Conservation (phyloP, 768 basidiomycete species). For the Ramaria sp. region DNA sequence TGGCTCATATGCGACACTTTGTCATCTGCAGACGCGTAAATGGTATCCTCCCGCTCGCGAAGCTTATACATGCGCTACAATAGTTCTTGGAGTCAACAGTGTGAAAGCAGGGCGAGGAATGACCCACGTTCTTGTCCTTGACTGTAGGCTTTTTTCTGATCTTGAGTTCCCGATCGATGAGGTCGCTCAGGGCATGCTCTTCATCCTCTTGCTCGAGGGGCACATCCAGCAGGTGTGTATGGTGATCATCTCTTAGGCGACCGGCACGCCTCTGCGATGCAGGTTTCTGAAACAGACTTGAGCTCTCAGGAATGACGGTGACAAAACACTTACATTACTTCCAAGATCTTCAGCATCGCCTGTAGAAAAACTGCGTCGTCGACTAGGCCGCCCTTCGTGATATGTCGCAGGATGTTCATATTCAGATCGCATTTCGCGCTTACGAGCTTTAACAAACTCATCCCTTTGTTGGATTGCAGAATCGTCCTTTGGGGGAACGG, state of each 20-base stretch:
- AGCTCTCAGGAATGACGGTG: conserved; percentile 13
- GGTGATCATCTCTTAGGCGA: conserved; percentile 20
- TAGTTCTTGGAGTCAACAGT: conserved; percentile 6
- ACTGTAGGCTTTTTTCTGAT: conserved; percentile 15
- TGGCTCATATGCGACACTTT: conserved; percentile 58
- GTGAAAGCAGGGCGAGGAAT: neutral
- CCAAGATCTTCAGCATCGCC: conserved; percentile 50
- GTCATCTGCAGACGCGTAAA: conserved; percentile 64
- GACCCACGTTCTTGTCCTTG: conserved; percentile 5
- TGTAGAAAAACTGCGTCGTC: conserved; percentile 66
- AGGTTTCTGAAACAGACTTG: conserved; percentile 2
- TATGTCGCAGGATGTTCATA: neutral
- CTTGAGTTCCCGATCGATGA: conserved; percentile 63
- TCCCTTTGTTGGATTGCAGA: conserved; percentile 8
- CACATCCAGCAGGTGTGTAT: conserved; percentile 27
- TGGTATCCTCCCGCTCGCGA: conserved; percentile 62
- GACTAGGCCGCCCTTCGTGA: conserved; percentile 33
- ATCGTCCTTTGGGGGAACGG: conserved; percentile 6
- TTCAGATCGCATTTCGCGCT: neutral
- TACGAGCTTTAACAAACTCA: conserved; percentile 2
- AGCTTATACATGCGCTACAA: conserved; percentile 64
- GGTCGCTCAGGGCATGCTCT: conserved; percentile 51
- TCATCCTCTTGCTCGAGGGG: conserved; percentile 26
- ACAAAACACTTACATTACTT: conserved; percentile 8
- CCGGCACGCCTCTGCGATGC: conserved; percentile 2